phyloP scores from a whole-genome alignment of 495 filamentous ascomycete species.

The Penicillium samsonianum region DNA sequence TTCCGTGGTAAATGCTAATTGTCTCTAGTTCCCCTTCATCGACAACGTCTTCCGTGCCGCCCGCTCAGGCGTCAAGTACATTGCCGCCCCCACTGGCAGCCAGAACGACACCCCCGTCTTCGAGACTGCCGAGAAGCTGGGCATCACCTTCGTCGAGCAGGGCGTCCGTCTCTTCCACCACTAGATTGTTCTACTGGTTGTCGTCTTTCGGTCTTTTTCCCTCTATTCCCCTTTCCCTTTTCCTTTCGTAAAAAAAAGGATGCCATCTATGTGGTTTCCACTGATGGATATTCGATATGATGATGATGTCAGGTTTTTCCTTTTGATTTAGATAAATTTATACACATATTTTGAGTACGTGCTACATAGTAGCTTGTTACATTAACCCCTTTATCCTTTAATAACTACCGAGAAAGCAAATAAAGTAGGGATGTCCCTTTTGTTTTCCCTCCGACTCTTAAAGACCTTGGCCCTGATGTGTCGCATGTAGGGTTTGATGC shows the following conservation, averaged over 20 bases:
- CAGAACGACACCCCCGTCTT: slow-evolving; percentile 90
- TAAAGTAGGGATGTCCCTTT: background rate
- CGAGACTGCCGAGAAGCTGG: slow-evolving; percentile 88
- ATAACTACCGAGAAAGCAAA: background rate
- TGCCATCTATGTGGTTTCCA: slow-evolving; percentile 8
- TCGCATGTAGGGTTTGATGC: background rate
- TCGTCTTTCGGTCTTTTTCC: slow-evolving; percentile 7
- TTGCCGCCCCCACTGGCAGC: slow-evolving; percentile 89
- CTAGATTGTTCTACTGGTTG: slow-evolving; percentile 43
- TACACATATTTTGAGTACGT: slow-evolving; percentile 19
- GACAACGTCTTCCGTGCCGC: slow-evolving; percentile 94
- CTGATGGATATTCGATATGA: slow-evolving; percentile 24
- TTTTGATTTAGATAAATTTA: slow-evolving; percentile 30
- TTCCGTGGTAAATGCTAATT: slow-evolving; percentile 14
- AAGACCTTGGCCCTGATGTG: too few species aligned
- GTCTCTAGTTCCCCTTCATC: slow-evolving; percentile 84
- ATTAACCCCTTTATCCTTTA: background rate
- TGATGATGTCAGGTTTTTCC: slow-evolving; percentile 32
- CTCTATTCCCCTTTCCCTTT: slow-evolving; percentile 1
- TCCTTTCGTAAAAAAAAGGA: slow-evolving; percentile 23
- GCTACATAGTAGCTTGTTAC: too few species aligned
- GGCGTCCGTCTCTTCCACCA: slow-evolving; percentile 87
- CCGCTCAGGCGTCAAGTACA: slow-evolving; percentile 89
- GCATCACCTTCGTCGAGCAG: slow-evolving; percentile 90
- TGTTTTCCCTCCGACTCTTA: background rate